Evolutionary conservation across 2,329 filamentous ascomycete species (phyloP).

Genomic region (Pseudocercospora fijiensis): DNA sequence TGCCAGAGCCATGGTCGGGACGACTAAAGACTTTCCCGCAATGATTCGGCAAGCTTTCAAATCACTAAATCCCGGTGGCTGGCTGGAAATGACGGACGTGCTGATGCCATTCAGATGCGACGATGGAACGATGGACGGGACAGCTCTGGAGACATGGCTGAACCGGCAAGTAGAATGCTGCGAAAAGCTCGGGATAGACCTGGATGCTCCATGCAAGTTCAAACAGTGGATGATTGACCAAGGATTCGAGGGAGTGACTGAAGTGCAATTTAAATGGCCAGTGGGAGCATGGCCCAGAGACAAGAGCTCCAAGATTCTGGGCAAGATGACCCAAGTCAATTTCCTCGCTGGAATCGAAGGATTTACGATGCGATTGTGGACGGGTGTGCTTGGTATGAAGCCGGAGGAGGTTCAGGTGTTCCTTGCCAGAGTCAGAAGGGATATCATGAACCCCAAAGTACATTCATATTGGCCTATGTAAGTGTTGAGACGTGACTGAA

Average conservation of each 20-base stretch:
- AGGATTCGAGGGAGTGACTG: conserved; percentile 28
- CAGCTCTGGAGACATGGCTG: background rate
- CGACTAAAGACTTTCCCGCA: conserved; percentile 26
- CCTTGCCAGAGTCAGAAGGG: conserved; percentile 9
- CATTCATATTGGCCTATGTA: conserved; percentile 19
- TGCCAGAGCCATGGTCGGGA: conserved; percentile 25
- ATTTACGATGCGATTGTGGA: conserved; percentile 25
- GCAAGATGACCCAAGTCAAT: conserved; percentile 19
- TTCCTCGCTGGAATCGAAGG: conserved; percentile 44
- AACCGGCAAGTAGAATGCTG: background rate
- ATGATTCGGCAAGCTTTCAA: conserved; percentile 25
- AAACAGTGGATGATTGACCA: conserved; percentile 13
- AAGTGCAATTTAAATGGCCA: conserved; percentile 24
- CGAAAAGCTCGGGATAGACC: background rate
- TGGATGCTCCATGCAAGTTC: background rate
- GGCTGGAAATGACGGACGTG: conserved; percentile 39
- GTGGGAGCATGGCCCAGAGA: conserved; percentile 29
- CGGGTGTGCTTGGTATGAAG: conserved; percentile 5
- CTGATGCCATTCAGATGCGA: background rate
- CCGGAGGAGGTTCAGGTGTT: conserved; percentile 12
- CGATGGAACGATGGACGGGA: background rate
- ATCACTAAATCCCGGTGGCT: conserved; percentile 35
- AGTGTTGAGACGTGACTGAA: background rate
- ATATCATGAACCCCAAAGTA: conserved; percentile 10
- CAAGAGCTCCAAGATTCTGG: conserved; percentile 26